phyloP scores from a whole-genome alignment of 1,139 yeast genomes.

The Lodderomyces pseudojiufengensis region DNA sequence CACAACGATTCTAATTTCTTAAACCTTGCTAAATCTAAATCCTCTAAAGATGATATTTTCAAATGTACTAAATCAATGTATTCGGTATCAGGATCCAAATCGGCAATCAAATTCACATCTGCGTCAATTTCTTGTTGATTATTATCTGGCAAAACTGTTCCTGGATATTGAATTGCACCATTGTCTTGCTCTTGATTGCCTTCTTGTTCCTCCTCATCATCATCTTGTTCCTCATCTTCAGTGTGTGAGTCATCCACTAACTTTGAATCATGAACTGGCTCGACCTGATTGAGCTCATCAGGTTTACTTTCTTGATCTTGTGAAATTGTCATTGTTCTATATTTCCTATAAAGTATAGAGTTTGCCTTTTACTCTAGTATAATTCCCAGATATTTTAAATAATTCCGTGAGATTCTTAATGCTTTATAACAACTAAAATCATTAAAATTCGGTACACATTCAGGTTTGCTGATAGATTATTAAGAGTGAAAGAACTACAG shows the following conservation, averaged over 20 bases:
- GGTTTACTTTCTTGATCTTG: background rate
- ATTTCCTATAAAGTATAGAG: too few relatives aligned
- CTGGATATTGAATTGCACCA: slow-evolving; percentile 40
- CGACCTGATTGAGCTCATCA: background rate
- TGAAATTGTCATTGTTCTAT: background rate
- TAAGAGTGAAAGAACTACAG: too few relatives aligned
- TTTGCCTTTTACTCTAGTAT: too few relatives aligned
- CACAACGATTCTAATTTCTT: slow-evolving; percentile 57
- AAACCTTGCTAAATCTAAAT: slow-evolving; percentile 60
- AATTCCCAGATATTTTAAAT: too few relatives aligned
- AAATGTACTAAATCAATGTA: slow-evolving; percentile 76
- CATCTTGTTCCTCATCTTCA: slow-evolving; percentile 24
- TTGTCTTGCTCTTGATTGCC: slow-evolving; percentile 14
- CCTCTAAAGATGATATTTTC: slow-evolving; percentile 66
- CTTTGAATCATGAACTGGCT: slow-evolving; percentile 8
- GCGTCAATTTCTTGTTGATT: slow-evolving; percentile 45
- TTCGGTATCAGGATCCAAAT: slow-evolving; percentile 57
- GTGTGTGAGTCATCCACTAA: slow-evolving; percentile 22
- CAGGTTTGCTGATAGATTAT: too few relatives aligned
- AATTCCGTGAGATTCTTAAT: too few relatives aligned
- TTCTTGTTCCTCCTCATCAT: slow-evolving; percentile 24
- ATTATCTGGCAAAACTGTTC: slow-evolving; percentile 55
- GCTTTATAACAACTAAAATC: too few relatives aligned
- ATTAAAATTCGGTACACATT: too few relatives aligned
- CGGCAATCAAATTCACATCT: slow-evolving; percentile 59